Evolutionary conservation across 2,329 filamentous ascomycete species (phyloP).

Genomic region (Coniochaeta prunicola): DNA sequence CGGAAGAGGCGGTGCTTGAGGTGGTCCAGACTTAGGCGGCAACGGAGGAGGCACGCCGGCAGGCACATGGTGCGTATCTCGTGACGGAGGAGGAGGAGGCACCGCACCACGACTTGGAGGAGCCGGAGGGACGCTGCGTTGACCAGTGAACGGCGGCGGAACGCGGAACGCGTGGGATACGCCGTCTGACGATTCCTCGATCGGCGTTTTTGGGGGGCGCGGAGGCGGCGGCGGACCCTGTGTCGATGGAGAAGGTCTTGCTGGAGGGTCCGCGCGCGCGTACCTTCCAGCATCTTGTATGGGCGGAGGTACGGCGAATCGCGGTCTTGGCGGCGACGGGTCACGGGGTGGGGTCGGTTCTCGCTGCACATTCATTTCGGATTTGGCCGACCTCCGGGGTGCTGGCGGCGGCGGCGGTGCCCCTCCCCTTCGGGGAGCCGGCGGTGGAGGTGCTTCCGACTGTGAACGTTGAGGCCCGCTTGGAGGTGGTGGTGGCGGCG

Average conservation of each 20-base stretch:
- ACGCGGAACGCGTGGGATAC: slow-evolving; percentile 60
- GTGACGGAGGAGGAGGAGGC: slow-evolving; percentile 62
- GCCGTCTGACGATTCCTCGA: slow-evolving; percentile 61
- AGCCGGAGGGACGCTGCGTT: slow-evolving; percentile 63
- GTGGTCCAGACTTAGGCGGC: slow-evolving; percentile 33
- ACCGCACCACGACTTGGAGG: slow-evolving; percentile 64
- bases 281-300: slow-evolving; percentile 86
- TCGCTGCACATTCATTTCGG: slow-evolving; percentile 29
- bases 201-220: slow-evolving; percentile 60
- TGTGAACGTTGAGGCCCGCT: slow-evolving; percentile 10
- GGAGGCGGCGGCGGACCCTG: slow-evolving; percentile 62
- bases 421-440: slow-evolving; percentile 29
- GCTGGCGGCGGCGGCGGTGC: slow-evolving; percentile 51
- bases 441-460: slow-evolving; percentile 22
- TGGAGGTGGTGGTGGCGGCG: slow-evolving; percentile 33
- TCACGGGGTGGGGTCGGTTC: slow-evolving; percentile 60
- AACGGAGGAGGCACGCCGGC: slow-evolving; percentile 28
- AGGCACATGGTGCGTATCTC: slow-evolving; percentile 22
- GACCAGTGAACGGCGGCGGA: slow-evolving; percentile 70
- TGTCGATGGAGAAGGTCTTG: slow-evolving; percentile 22
- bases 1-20: slow-evolving; percentile 39
- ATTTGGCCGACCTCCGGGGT: slow-evolving; percentile 49
- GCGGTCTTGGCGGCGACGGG: slow-evolving; percentile 61
- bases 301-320: slow-evolving; percentile 80
- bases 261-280: slow-evolving; percentile 49